phyloP scores from a whole-genome alignment of 2,329 filamentous ascomycete genomes.

The Hirsutella minnesotensis region DNA sequence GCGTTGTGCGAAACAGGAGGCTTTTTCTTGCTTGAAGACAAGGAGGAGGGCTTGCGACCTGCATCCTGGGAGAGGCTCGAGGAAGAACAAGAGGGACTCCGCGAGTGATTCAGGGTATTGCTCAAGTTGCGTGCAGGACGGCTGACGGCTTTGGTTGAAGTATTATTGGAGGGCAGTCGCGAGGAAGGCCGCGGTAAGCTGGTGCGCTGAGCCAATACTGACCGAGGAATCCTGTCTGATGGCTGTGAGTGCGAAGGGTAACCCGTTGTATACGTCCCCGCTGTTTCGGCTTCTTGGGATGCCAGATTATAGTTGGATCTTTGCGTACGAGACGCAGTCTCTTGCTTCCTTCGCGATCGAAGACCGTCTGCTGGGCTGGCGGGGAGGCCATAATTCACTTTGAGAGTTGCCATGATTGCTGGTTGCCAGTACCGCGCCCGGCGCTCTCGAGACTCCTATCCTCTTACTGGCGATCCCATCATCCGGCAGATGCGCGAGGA shows the following conservation, averaged over 20 bases:
- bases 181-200: conserved; percentile 12
- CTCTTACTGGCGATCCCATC: not conserved
- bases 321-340: conserved; percentile 10
- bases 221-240: conserved; percentile 12
- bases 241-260: conserved; percentile 7
- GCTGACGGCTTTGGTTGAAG: conserved; percentile 25
- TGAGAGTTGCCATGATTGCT: conserved; percentile 31
- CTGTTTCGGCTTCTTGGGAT: conserved; percentile 7
- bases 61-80: not conserved
- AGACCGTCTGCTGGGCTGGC: conserved; percentile 25
- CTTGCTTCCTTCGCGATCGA: conserved; percentile 15
- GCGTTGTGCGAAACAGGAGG: not conserved
- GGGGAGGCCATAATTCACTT: conserved; percentile 27
- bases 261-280: conserved; percentile 8
- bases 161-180: conserved; percentile 18
- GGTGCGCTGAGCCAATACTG: conserved; percentile 10
- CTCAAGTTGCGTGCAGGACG: not conserved
- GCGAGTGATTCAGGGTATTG: not conserved
- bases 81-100: not conserved
- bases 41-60: not conserved
- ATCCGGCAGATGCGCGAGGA: not conserved
- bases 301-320: conserved; percentile 10
- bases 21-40: not conserved
- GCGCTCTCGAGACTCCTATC: conserved; percentile 3
- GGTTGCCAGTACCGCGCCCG: conserved; percentile 6